phyloP scores from a whole-genome alignment of 768 basidiomycete genomes.

The Mycena albidolilacea region DNA sequence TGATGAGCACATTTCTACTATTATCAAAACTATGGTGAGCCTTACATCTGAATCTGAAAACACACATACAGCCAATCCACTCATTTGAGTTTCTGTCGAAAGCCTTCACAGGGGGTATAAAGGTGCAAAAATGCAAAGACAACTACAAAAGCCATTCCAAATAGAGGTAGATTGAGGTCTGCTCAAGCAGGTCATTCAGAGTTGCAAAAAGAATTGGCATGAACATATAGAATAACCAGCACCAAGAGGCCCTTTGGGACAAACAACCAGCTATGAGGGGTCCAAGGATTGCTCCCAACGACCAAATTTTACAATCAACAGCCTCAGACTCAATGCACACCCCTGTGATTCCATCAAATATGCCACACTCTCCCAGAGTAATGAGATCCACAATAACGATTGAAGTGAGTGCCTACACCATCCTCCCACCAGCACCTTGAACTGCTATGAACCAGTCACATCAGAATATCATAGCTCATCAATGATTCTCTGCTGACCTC shows the following conservation, averaged over 20 bases:
- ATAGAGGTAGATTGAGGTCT: slow-evolving; percentile 22
- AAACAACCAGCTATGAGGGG: slow-evolving; percentile 53
- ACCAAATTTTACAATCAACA: slow-evolving; percentile 45
- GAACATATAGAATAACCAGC: slow-evolving; percentile 55
- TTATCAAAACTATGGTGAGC: not conserved
- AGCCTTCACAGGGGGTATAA: not conserved
- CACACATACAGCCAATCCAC: slow-evolving; percentile 24
- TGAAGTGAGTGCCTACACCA: slow-evolving; percentile 48
- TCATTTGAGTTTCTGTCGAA: not conserved
- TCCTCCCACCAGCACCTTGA: slow-evolving; percentile 52
- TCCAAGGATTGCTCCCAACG: slow-evolving; percentile 47
- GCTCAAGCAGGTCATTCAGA: slow-evolving; percentile 36
- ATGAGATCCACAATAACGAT: slow-evolving; percentile 58
- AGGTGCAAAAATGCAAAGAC: slow-evolving; percentile 9
- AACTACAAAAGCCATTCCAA: not conserved
- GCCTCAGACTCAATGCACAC: slow-evolving; percentile 30
- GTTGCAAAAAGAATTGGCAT: slow-evolving; percentile 32
- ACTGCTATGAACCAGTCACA: slow-evolving; percentile 35
- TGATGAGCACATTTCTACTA: slow-evolving; percentile 53
- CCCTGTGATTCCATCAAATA: slow-evolving; percentile 43
- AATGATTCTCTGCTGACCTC: not conserved
- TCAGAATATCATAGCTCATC: no score
- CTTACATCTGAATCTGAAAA: not conserved
- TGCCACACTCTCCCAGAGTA: slow-evolving; percentile 56
- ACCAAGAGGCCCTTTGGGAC: slow-evolving; percentile 49